A percentile compares a stretch with the other conserved stretches of the same genome.
phyloP scores from a whole-genome alignment of 257 asterid species.

The Fraxinus pennsylvanica region DNA sequence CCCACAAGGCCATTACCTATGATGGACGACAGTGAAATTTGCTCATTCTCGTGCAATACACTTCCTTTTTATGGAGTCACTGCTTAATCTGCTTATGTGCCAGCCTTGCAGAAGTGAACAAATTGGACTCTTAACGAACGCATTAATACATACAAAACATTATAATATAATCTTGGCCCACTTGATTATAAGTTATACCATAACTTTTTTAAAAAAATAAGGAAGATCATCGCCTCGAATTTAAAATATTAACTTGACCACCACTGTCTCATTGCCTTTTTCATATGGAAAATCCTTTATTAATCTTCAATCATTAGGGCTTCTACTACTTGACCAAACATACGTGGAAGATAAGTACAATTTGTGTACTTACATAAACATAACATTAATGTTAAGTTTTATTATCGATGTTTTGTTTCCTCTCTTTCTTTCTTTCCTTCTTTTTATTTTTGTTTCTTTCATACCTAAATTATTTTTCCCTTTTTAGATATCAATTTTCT shows the following conservation, averaged over 20 bases:
- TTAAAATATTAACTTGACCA: not conserved
- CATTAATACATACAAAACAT: constrained; percentile 9
- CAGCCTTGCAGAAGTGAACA: constrained; percentile 11
- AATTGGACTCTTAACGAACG: constrained; percentile 17
- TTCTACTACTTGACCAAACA: not conserved
- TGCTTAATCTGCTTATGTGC: not conserved
- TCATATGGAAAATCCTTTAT: not conserved
- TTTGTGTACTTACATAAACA: not conserved
- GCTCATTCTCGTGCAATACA: not conserved
- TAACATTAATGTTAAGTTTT: too few species aligned
- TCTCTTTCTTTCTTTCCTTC: too few species aligned
- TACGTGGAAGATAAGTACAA: not conserved
- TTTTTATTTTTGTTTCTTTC: too few species aligned
- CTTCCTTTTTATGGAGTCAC: not conserved
- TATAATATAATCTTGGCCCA: constrained; percentile 1
- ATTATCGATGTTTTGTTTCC: too few species aligned
- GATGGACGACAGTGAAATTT: constrained; percentile 19
- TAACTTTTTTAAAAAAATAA: constrained; percentile 1
- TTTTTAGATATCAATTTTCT: too few species aligned
- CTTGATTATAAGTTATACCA: not conserved
- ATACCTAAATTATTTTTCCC: too few species aligned
- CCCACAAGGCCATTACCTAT: not conserved
- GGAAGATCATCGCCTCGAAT: not conserved
- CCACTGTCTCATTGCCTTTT: not conserved
- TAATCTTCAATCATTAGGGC: not conserved